Evolutionary conservation across 106 monocot species (phyloP).

Genomic region (Alisma plantagoaquatica): DNA sequence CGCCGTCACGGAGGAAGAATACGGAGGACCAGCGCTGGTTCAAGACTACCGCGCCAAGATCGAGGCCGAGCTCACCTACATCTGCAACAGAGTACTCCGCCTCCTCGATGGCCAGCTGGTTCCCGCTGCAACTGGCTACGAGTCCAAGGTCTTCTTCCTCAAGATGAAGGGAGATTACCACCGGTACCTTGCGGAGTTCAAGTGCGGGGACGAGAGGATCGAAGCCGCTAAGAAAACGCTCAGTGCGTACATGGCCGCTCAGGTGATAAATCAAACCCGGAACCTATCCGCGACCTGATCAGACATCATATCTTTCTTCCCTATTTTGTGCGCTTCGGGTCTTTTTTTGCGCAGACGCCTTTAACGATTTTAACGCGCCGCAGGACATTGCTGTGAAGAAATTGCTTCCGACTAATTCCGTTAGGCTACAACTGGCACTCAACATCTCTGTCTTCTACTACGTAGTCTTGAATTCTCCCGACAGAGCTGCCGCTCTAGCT

Average conservation of each 20-base stretch:
- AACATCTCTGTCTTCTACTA: not conserved
- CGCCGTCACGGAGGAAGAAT: not conserved
- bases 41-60: not conserved
- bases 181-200: not conserved
- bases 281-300: too few species aligned
- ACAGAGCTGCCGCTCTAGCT: not conserved
- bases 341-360: not conserved
- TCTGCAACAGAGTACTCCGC: not conserved
- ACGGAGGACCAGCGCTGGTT: not conserved
- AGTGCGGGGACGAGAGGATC: not conserved
- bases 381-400: not conserved
- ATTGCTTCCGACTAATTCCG: not conserved
- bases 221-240: not conserved
- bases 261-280: not conserved
- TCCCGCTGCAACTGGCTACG: not conserved
- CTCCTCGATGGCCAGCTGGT: not conserved
- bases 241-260: not conserved
- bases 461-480: not conserved
- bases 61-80: not conserved
- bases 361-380: not conserved
- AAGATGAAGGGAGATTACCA: slow-evolving; percentile 1
- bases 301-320: not conserved
- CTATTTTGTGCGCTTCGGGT: too few species aligned
- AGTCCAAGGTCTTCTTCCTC: not conserved
- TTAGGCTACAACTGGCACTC: not conserved